Evolutionary conservation across 1,284 basidiomycete species (phyloP), one percentile per base, ranked within the genome.

Genomic region (Coniophora puteana): DNA sequence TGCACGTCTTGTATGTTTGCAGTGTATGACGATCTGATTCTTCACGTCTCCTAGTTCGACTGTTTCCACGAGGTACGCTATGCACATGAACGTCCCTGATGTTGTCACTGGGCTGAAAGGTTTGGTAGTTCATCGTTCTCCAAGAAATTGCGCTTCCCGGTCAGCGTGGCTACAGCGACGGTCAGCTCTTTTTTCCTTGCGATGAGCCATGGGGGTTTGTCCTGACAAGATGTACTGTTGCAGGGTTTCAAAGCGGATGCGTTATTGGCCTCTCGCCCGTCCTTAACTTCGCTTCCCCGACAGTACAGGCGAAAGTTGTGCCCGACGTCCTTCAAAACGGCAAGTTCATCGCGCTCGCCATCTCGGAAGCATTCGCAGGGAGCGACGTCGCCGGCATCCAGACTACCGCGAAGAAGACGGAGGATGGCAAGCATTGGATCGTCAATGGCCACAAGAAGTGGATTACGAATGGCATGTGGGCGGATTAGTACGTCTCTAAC

Each of bases 381-480:
- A 80, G 78, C 30, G 83, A 87, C 52, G 82, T 89, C 5, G 74
- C 72, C 20, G 76, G 77, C 3, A 58, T 83, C 43, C 68, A 74
- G 53, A 84, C 80, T 11, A 78, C 72, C 1, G 86, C 86, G 8
- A 72, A 64, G 35, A 83, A 86, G 66, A 77, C 70, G 12, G 72
- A 77, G 30, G 84, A 88, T 51, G 84, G 83, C 35, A 78, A 71
- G 54, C 69, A 74, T 59, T 85, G 72, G 71, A 78, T 78, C 38
- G 69, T 80, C 51, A 79, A 78, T 51, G 83, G 81, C 4, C 76
- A 73, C 31, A 79, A 76, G 65, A 81, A 79, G 67, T 92, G 89
- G 89, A 93, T 91, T 57, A 89, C 88, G 26, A 89, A 89, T 53
- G 86, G 82, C 41, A 68, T 60, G 54, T 76, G 64, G 46, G 66